Evolutionary conservation across 2,329 filamentous ascomycete genomes (phyloP), one percentile per base, ranked within the genome.

Genomic region (Colletotrichum cereale): DNA sequence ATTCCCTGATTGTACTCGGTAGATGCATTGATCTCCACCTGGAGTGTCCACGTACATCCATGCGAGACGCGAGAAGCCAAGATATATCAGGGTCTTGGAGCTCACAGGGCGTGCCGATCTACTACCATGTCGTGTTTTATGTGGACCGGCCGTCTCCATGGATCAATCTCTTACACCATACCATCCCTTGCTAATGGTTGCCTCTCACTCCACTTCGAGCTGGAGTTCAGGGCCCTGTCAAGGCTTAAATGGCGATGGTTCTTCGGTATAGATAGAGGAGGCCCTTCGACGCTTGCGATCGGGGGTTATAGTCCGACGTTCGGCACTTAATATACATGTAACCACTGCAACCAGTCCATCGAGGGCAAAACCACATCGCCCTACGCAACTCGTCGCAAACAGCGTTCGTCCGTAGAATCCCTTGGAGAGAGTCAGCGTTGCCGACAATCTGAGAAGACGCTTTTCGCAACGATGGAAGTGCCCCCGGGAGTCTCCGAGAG

Each of bases 1-100:
- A n/a, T 16, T 40, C 38, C 38, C 38, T 40, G 2, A 40, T n/a
- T n/a, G n/a, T n/a, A n/a, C n/a, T n/a, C n/a, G 56, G 50, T 56
- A 50, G 62, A 62, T 56, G n/a, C 38, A 52, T 70, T 47, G 62
- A 70, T 70, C 67, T 62, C 48, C 62, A 50, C 65, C n/a, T 34
- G 52, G 29, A 26, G 60, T 52, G 57, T 67, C 67, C 67, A 67
- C 50, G 57, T 36, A 53, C 34, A 36, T 36, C 57, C 57, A 58
- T 71, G 62, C 47, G 57, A 67, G 50, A 71, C 68, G 63, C 52
- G 44, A 52, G 53, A 47, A 40, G 47, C 62, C n/a, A 53, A 42
- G 55, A 21, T 48, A 36, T 38, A 62, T 60, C 31, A 56, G 48
- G 38, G 57, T 34, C 56, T 24, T 21, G 31, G 42, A 44, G 62